Percentiles rank a stretch among this genome's conserved stretches.
Evolutionary conservation across 2,329 filamentous ascomycete species (phyloP).

Genomic region (Clonostachys rhizophaga): DNA sequence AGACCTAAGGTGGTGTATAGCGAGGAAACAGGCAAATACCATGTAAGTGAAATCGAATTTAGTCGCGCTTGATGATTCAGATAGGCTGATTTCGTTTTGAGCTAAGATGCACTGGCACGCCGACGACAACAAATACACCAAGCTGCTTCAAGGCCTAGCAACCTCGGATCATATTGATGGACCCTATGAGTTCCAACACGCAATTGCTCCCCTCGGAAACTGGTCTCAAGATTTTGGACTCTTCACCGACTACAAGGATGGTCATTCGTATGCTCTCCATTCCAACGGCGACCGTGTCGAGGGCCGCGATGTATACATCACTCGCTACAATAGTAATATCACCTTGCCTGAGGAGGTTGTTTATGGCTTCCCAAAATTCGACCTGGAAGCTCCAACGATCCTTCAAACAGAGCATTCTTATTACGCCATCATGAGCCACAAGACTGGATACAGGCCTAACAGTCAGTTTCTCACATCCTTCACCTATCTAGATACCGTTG

Average conservation of each 20-base stretch:
- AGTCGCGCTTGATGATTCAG: neutral
- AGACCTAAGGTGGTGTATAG: constrained; percentile 59
- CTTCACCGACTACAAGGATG: constrained; percentile 55
- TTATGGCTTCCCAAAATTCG: constrained; percentile 53
- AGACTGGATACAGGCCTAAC: constrained; percentile 59
- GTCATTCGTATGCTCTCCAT: constrained; percentile 50
- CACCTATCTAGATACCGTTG: neutral
- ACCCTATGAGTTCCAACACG: constrained; percentile 49
- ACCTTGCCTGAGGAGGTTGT: constrained; percentile 45
- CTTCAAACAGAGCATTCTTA: constrained; percentile 56
- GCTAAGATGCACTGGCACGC: constrained; percentile 56
- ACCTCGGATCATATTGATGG: constrained; percentile 45
- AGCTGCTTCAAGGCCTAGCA: constrained; percentile 51
- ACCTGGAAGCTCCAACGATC: constrained; percentile 56
- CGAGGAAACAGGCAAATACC: constrained; percentile 46
- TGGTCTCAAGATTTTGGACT: constrained; percentile 60
- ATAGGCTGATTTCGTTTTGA: neutral
- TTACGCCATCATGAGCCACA: constrained; percentile 57
- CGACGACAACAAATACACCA: constrained; percentile 51
- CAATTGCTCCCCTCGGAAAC: constrained; percentile 51
- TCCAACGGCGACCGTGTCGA: constrained; percentile 52
- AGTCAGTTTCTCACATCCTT: constrained; percentile 9
- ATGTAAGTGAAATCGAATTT: constrained; percentile 28
- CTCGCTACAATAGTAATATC: constrained; percentile 45
- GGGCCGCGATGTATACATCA: constrained; percentile 53